These are phyloP conservation scores for Sanghuangporus baumii DNA, from an alignment of 1,284 basidiomycete genomes.

Conservation along the genomic window DNA sequence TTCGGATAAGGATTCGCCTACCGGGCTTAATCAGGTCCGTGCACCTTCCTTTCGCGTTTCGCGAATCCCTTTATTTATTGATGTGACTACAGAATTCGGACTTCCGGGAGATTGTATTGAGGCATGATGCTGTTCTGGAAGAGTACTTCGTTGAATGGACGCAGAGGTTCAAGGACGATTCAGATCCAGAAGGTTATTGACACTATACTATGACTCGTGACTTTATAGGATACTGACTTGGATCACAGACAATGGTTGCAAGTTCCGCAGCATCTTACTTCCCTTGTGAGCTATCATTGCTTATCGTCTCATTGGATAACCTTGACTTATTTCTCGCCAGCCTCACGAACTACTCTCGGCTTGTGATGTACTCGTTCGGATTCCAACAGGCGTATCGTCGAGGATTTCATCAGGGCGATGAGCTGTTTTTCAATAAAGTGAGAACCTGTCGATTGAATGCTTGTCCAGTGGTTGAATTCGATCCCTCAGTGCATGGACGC, in stretches of 20 bases:
- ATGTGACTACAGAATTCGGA: slow-evolving; percentile 46
- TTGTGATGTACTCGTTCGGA: slow-evolving; percentile 82
- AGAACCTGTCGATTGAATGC: not conserved
- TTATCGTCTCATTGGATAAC: not conserved
- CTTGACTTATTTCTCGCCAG: slow-evolving; percentile 29
- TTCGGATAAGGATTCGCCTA: slow-evolving; percentile 63
- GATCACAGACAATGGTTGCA: slow-evolving; percentile 47
- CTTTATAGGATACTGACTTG: not conserved
- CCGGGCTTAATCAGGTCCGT: slow-evolving; percentile 63
- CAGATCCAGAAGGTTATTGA: slow-evolving; percentile 43
- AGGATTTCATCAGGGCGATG: slow-evolving; percentile 56
- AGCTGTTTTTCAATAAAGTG: slow-evolving; percentile 66
- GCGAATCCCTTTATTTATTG: not conserved
- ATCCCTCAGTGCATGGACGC: slow-evolving; percentile 57
- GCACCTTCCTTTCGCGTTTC: not conserved
- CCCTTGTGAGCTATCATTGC: slow-evolving; percentile 57
- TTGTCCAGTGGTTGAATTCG: slow-evolving; percentile 10
- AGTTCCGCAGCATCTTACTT: slow-evolving; percentile 61
- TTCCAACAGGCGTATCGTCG: slow-evolving; percentile 77
- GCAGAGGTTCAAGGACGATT: slow-evolving; percentile 47
- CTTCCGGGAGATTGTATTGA: slow-evolving; percentile 56
- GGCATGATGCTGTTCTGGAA: slow-evolving; percentile 53
- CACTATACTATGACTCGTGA: not conserved
- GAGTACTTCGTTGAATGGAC: slow-evolving; percentile 62
- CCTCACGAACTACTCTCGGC: slow-evolving; percentile 69